phyloP scores from a whole-genome alignment of 2,329 filamentous ascomycete genomes.

The Hymenoscyphus linearis region DNA sequence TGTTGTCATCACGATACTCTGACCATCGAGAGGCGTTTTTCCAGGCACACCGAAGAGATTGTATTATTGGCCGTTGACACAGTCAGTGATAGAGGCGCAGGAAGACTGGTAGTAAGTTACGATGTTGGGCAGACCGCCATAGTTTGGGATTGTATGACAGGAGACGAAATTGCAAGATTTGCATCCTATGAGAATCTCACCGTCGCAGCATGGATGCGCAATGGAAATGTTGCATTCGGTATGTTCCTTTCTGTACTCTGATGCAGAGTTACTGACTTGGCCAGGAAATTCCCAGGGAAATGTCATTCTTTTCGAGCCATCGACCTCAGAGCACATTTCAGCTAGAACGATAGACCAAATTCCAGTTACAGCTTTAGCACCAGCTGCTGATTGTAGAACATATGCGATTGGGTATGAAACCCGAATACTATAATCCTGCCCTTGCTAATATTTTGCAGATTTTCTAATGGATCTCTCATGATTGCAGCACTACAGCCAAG shows the following conservation, averaged over 20 bases:
- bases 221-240: conserved; percentile 97
- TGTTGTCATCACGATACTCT: conserved; percentile 91
- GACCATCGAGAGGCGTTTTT: conserved; percentile 80
- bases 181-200: conserved; percentile 82
- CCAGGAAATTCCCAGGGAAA: conserved; percentile 87
- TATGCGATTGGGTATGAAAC: conserved; percentile 81
- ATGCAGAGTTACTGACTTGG: conserved; percentile 12
- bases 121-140: conserved; percentile 88
- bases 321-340: conserved; percentile 87
- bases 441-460: conserved; percentile 47
- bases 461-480: conserved; percentile 89
- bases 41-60: conserved; percentile 77
- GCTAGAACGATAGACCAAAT: conserved; percentile 86
- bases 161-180: conserved; percentile 87
- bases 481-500: conserved; percentile 84
- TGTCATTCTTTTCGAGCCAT: conserved; percentile 89
- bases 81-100: conserved; percentile 78
- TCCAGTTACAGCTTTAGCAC: conserved; percentile 88
- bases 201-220: conserved; percentile 90
- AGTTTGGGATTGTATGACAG: conserved; percentile 93
- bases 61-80: conserved; percentile 85
- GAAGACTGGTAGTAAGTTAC: conserved; percentile 85
- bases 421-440: neutral
- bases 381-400: conserved; percentile 81
- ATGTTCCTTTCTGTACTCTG: conserved; percentile 33